phyloP scores from a whole-genome alignment of 768 basidiomycete genomes.

The Russula abietina region DNA sequence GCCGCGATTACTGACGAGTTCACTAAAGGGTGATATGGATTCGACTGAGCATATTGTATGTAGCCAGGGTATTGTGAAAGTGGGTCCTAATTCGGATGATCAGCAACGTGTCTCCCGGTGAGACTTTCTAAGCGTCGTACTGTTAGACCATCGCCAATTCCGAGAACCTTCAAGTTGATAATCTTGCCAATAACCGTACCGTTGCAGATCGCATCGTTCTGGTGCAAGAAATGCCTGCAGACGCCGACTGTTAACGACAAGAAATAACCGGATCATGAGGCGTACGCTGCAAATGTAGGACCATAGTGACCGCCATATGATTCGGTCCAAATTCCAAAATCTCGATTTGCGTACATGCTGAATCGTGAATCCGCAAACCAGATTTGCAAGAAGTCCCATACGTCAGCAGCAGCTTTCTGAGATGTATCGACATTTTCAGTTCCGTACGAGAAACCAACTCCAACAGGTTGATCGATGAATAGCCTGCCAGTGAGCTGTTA shows the following conservation, averaged over 20 bases:
- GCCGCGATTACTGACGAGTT: conserved; percentile 36
- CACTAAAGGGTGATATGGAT: conserved; percentile 51
- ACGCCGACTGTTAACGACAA: neutral
- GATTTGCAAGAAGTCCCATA: conserved; percentile 61
- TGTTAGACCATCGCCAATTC: conserved; percentile 58
- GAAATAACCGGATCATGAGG: neutral
- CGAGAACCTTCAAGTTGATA: conserved; percentile 54
- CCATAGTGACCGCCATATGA: conserved; percentile 43
- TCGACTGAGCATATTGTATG: conserved; percentile 47
- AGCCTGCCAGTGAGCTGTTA: conserved; percentile 27
- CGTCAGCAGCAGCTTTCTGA: conserved; percentile 46
- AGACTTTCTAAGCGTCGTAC: conserved; percentile 31
- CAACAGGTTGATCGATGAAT: conserved; percentile 60
- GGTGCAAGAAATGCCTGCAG: conserved; percentile 45
- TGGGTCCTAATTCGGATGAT: conserved; percentile 29
- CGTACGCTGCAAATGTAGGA: conserved; percentile 34
- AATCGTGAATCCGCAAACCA: conserved; percentile 53
- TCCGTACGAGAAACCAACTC: conserved; percentile 59
- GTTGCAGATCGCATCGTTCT: conserved; percentile 50
- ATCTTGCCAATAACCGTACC: conserved; percentile 41
- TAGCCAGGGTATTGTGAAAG: conserved; percentile 54
- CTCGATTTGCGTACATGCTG: conserved; percentile 38
- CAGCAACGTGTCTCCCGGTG: neutral
- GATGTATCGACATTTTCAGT: conserved; percentile 45
- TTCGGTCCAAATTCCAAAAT: conserved; percentile 59